Evolutionary conservation across 805 yeast species (phyloP).

Genomic region (Soucietia sequanensis): DNA sequence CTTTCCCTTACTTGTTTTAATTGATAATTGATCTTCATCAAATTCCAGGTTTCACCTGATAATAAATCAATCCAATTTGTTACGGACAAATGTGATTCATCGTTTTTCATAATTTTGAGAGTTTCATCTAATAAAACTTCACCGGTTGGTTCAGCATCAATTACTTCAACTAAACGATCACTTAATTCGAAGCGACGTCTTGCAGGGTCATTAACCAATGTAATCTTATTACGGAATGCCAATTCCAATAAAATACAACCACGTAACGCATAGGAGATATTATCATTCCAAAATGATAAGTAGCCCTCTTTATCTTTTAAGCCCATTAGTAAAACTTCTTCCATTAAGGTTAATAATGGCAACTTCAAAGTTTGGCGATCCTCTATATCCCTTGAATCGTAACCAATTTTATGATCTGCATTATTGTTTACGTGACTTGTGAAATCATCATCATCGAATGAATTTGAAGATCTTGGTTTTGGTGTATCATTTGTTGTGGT

Average conservation of each 20-base stretch:
- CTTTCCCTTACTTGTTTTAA: slow-evolving; percentile 96
- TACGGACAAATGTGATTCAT: slow-evolving; percentile 74
- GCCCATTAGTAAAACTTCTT: slow-evolving; percentile 91
- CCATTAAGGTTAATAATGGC: slow-evolving; percentile 90
- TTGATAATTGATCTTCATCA: slow-evolving; percentile 91
- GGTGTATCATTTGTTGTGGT: slow-evolving; percentile 17
- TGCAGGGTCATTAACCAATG: slow-evolving; percentile 88
- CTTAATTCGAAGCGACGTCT: slow-evolving; percentile 84
- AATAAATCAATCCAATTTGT: slow-evolving; percentile 91
- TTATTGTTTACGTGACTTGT: slow-evolving; percentile 13
- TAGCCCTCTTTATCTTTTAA: slow-evolving; percentile 95
- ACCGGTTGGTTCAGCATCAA: slow-evolving; percentile 85
- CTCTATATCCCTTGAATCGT: slow-evolving; percentile 70
- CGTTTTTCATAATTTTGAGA: slow-evolving; percentile 80
- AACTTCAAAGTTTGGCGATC: slow-evolving; percentile 38
- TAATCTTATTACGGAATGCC: slow-evolving; percentile 86
- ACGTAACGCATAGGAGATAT: slow-evolving; percentile 91
- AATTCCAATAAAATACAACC: slow-evolving; percentile 92
- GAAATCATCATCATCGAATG: slow-evolving; percentile 22
- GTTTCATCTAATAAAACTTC: slow-evolving; percentile 95
- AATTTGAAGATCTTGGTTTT: slow-evolving; percentile 16
- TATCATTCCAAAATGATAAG: slow-evolving; percentile 96
- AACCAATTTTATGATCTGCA: slow-evolving; percentile 66
- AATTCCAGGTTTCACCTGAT: slow-evolving; percentile 96
- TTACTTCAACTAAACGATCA: slow-evolving; percentile 84